Evolutionary conservation across 768 basidiomycete species (phyloP).

Genomic region (Coprinellus aureogranulatus): DNA sequence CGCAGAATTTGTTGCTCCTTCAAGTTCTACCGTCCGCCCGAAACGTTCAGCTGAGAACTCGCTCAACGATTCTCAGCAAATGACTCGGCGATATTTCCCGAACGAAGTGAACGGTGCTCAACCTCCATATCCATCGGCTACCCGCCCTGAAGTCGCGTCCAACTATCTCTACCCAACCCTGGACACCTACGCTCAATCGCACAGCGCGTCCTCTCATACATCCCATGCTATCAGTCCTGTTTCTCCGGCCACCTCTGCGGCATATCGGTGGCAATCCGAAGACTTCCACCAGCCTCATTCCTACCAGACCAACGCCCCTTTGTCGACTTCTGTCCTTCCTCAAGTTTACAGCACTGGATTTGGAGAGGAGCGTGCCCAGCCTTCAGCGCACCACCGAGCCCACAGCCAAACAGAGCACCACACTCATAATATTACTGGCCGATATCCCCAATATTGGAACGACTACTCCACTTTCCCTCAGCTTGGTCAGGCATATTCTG

Average conservation of each 20-base stretch:
- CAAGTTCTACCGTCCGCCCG: slow-evolving; percentile 33
- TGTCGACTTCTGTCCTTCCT: slow-evolving; percentile 73
- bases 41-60: slow-evolving; percentile 63
- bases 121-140: background rate
- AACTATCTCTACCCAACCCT: slow-evolving; percentile 7
- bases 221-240: slow-evolving; percentile 13
- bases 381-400: slow-evolving; percentile 1
- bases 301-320: slow-evolving; percentile 38
- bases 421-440: slow-evolving; percentile 18
- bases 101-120: background rate
- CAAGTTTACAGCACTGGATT: slow-evolving; percentile 75
- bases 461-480: slow-evolving; percentile 54
- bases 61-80: slow-evolving; percentile 32
- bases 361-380: slow-evolving; percentile 45
- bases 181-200: slow-evolving; percentile 9
- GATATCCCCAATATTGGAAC: slow-evolving; percentile 55
- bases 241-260: slow-evolving; percentile 7
- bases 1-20: background rate
- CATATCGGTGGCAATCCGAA: slow-evolving; percentile 17
- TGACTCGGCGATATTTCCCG: slow-evolving; percentile 5
- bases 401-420: slow-evolving; percentile 5
- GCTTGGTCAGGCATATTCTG: slow-evolving; percentile 40
- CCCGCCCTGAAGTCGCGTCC: slow-evolving; percentile 2
- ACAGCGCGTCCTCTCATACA: slow-evolving; percentile 4
- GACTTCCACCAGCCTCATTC: slow-evolving; percentile 17